These are phyloP conservation scores for Trichoderma citrinoviride DNA, from an alignment of 2,329 filamentous ascomycete genomes.

Conservation along the genomic window DNA sequence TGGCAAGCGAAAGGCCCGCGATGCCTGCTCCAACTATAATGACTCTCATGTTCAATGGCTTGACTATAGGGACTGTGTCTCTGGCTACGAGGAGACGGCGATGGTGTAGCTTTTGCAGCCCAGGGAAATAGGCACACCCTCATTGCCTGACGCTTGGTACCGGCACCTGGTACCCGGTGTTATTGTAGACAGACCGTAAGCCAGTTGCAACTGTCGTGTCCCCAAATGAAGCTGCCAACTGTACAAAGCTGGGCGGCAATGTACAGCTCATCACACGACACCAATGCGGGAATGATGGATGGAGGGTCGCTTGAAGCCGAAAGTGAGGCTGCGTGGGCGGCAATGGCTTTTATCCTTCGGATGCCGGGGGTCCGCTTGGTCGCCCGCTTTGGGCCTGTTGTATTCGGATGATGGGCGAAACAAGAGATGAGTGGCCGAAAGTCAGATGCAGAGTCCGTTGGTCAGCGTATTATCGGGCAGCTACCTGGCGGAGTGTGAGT, in stretches of 20 bases:
- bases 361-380: not conserved
- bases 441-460: not conserved
- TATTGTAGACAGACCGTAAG: too few relatives aligned
- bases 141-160: not conserved
- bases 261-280: not conserved
- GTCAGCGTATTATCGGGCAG: not conserved
- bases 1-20: slow-evolving; percentile 37
- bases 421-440: not conserved
- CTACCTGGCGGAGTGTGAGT: not conserved
- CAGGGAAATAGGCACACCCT: not conserved
- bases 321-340: not conserved
- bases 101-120: not conserved
- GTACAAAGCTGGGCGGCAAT: not conserved
- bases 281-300: not conserved
- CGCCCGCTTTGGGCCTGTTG: not conserved
- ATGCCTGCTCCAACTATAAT: slow-evolving; percentile 49
- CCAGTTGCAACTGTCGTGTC: too few relatives aligned
- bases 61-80: too few relatives aligned
- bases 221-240: not conserved
- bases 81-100: not conserved
- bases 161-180: not conserved
- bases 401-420: not conserved
- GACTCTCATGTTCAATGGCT: slow-evolving; percentile 20
- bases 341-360: not conserved
- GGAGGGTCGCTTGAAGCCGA: not conserved